A percentile compares a stretch with the other conserved stretches of the same genome.
These are phyloP conservation scores for Penicillium sp. DNA, from an alignment of 2,329 filamentous ascomycete species.

Conservation along the genomic window DNA sequence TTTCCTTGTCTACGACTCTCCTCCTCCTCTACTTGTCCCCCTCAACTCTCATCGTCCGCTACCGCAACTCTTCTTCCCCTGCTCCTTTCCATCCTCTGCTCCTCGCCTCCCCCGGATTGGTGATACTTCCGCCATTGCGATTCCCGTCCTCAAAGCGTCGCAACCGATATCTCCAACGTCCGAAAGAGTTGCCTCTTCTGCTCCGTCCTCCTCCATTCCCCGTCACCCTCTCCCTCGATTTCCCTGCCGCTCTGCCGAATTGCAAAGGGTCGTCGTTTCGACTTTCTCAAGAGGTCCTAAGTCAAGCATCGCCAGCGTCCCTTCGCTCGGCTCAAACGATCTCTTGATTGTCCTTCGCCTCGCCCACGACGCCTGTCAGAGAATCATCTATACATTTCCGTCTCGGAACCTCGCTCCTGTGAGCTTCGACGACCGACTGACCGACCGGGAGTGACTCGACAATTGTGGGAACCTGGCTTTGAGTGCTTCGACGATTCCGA, in stretches of 20 bases:
- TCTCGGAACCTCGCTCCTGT: background rate
- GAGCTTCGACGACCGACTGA: constrained; percentile 4
- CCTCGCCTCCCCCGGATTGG: constrained; percentile 5
- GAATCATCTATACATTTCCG: too few relatives aligned
- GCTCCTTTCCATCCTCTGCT: constrained; percentile 8
- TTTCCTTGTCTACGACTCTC: constrained; percentile 9
- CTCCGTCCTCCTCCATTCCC: constrained; percentile 14
- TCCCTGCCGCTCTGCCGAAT: too few relatives aligned
- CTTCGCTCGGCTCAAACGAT: background rate
- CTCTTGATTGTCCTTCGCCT: background rate
- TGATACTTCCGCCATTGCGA: background rate
- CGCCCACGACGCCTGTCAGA: background rate
- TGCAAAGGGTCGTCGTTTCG: too few relatives aligned
- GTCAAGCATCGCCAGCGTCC: too few relatives aligned
- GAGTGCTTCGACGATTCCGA: constrained; percentile 19
- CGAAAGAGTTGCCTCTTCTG: constrained; percentile 8
- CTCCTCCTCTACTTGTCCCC: constrained; percentile 9
- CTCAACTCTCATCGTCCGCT: constrained; percentile 7
- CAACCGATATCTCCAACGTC: constrained; percentile 4
- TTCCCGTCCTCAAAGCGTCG: constrained; percentile 4
- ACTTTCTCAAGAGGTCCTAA: too few relatives aligned
- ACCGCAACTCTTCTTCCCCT: constrained; percentile 1
- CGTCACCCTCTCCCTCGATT: background rate
- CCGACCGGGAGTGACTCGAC: constrained; percentile 3
- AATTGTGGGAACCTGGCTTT: constrained; percentile 18